Base-by-base conservation (phyloP, 345 rosid genomes). In the Punica granatum region DNA sequence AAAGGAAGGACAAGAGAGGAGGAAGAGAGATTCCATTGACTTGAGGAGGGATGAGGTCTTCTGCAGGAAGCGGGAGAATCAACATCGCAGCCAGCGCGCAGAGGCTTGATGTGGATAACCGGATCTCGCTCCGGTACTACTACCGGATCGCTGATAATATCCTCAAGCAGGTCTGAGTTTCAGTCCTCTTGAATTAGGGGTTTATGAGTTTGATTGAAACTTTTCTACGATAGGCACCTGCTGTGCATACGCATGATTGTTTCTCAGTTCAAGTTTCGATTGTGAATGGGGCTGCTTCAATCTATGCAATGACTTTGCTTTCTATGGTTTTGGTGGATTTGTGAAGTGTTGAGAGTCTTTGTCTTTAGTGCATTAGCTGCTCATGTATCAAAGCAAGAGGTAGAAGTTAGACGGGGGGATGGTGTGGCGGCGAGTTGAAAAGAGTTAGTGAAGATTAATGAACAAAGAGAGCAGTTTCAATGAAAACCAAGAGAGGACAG, bases 81-180 rank as follows among this genome's bases (percentile, higher is more conserved):
- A 84, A 91, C 81, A 86, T 94, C 65, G 80, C 91, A 8, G 89
- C 90, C 23, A 83, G 78, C 72, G 85, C 97, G 34, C 91, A 75
- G 74, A 81, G 83, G 64, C 76, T 88, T 28, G 87, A 88, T 64
- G 96, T 91, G 15, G 99, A 94, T 37, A 83, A 94, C 79, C 88
- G 90, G 59, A 89, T 90, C 69, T 69, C 96, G 65, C 90, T 94
- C 61, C 84, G 75, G n/a, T 86, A 76, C 82, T 94, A 94, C 76
- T 79, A 67, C 64, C 86, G 99, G 73, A 91, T 94, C 81, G 95
- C 99, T 11, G 90, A 91, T 68, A 94, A 91, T 39, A 82, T 94
- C 75, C 96, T 94, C 74, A 91, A 78, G 77, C 96, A 94, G 96
- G 99, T 93, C 36, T 60, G 61, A 19, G 28, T 51, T 0, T 26